These are phyloP conservation scores for Nicotiana benthamiana DNA, from an alignment of 257 asterid genomes.

Conservation along the genomic window DNA sequence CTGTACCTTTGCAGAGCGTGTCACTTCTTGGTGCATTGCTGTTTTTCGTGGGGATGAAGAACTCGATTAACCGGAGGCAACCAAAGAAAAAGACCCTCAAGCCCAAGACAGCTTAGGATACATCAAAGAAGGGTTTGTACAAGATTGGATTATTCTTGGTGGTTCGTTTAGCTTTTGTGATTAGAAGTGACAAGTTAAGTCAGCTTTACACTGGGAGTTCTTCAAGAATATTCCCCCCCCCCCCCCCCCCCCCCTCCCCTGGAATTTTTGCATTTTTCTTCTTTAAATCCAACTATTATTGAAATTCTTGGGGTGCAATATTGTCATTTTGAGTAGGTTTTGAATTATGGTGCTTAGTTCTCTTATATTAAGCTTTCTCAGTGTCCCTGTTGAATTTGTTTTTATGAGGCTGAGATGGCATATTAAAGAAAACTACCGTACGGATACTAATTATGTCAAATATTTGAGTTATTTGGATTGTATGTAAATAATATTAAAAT, in stretches of 20 bases:
- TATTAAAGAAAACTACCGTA: neutral
- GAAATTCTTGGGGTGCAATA: neutral
- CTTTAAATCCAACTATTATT: neutral
- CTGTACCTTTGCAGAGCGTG: constrained; percentile 33
- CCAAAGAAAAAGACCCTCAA: constrained; percentile 51
- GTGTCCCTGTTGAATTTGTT: neutral
- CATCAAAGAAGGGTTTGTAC: constrained; percentile 1
- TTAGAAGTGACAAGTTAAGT: neutral
- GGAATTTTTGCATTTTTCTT: neutral
- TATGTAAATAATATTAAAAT: too few species aligned
- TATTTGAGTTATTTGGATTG: too few species aligned
- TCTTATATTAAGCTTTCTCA: neutral
- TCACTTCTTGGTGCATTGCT: constrained; percentile 69
- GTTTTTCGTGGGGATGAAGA: constrained; percentile 77
- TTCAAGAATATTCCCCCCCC: neutral
- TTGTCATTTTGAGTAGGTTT: neutral
- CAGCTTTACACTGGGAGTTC: neutral
- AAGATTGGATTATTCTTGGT: constrained; percentile 12
- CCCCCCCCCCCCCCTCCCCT: neutral
- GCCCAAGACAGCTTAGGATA: constrained; percentile 51
- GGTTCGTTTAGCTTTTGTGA: neutral
- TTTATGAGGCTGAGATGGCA: neutral
- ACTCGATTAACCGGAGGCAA: constrained; percentile 48
- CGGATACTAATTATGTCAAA: too few species aligned
- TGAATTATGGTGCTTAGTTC: neutral